Evolutionary conservation across 495 filamentous ascomycete species (phyloP), one percentile per base, ranked within the genome.

Genomic region (Pseudoneurospora amorphoporcata): DNA sequence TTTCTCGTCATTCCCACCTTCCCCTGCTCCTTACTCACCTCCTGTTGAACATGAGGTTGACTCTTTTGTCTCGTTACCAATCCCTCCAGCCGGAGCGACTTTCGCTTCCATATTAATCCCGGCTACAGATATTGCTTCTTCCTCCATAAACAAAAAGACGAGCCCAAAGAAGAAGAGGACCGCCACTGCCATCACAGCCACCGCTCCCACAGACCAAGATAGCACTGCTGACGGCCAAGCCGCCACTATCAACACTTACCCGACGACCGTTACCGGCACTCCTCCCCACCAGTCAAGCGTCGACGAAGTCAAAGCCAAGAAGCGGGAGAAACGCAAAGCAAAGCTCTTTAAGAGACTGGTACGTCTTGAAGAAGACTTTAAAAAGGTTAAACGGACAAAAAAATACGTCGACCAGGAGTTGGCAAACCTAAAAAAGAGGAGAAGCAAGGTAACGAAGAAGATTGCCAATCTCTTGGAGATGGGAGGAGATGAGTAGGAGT

Each of bases 231-330:
- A 0, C 3, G 3, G 23, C n/a, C 45, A 23, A 23, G n/a, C 4
- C 45, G 8, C 0, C 3, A 1, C 43, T 9, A 47, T n/a, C 4
- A 53, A 9, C 19, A 10, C 1, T 23, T 5, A n/a, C 8, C 4
- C 2, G 6, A 8, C 16, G 16, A 3, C 43, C 9, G 8, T 3
- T 8, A 9, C 1, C 8, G 9, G 0, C n/a, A 53, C 45, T 2
- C 8, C 42, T 8, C 16, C 0, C 6, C 42, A n/a, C 0, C 17
- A n/a, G 42, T 2, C 45, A 3, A n/a, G 23, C 23, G 3, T 10
- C n/a, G 0, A 23, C 1, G n/a, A 53, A 1, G 4, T 2, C 6
- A 16, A 3, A 32, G 14, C 12, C 0, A 0, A 0, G 6, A 61
- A 61, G 5, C 29, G 19, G 16, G 53, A 61, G 2, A 61, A 10